Base-by-base conservation (phyloP, 805 yeast species). In the Suhomyces sp. region DNA sequence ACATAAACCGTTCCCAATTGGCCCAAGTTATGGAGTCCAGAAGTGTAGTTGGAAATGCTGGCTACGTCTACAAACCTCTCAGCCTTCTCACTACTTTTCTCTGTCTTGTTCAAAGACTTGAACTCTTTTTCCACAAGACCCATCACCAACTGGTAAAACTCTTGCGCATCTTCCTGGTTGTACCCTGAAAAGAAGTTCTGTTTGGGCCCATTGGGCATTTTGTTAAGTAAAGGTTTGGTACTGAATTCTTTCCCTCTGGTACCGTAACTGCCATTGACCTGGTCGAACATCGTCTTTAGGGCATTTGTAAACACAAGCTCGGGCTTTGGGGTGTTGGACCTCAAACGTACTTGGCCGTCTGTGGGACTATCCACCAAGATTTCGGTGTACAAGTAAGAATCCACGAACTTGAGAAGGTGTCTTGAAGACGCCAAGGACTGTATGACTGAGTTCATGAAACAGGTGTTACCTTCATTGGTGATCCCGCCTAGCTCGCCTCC, bases 81-180 rank as follows among this genome's bases (percentile, higher is more conserved):
- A 7, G 44, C 48, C 3, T 26, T 50, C 9, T 53, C 51, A 35
- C 19, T 6, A 5, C 13, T 9, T 10, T 42, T 46, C 3, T 47
- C 31, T n/a, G 45, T 22, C 10, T 40, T 24, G 10, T 44, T 26
- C 26, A 60, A 54, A n/a, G 65, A 66, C 66, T 71, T 74, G 68
- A 67, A 71, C 50, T 85, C 88, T 41, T 73, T 73, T 62, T 88
- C 96, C 31, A 88, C 72, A 52, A 86, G 82, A 42, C 81, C 77
- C 78, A 88, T 75, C 2, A 88, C 79, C 49, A 86, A 78, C 66
- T 92, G 97, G 73, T 92, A 92, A 63, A 92, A 92, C 67, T 92
- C 98, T 69, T 92, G 97, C 0, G 97, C 97, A 72, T 92, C 98
- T 68, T 92, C 97, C 71, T 92, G 98, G 63, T 89, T 90, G 65